These are phyloP conservation scores for Debaryomyces maramus DNA, from an alignment of 805 yeast species.

Conservation along the genomic window DNA sequence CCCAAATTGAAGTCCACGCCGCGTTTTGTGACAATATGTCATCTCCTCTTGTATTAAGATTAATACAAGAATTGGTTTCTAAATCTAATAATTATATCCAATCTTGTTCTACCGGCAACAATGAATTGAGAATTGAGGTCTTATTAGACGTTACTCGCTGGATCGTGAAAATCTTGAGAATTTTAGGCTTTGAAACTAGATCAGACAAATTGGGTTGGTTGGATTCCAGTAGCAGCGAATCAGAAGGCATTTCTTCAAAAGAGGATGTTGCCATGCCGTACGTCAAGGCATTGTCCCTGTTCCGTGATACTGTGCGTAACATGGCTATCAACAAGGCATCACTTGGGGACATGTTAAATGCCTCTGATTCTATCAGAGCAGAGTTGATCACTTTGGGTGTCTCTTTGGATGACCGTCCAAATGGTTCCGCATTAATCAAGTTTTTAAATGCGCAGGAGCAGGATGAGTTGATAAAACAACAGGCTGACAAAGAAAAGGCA, in stretches of 20 bases:
- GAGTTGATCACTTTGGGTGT: conserved; percentile 77
- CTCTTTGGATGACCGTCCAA: conserved; percentile 83
- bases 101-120: conserved; percentile 38
- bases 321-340: conserved; percentile 65
- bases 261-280: conserved; percentile 82
- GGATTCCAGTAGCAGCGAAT: conserved; percentile 27
- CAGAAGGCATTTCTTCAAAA: conserved; percentile 16
- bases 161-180: conserved; percentile 65
- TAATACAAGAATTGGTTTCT: conserved; percentile 66
- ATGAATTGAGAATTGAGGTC: conserved; percentile 61
- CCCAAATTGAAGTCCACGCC: conserved; percentile 63
- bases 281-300: conserved; percentile 70
- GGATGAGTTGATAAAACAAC: conserved; percentile 59
- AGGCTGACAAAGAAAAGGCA: conserved; percentile 59
- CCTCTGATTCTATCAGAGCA: conserved; percentile 71
- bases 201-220: conserved; percentile 81
- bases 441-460: conserved; percentile 71
- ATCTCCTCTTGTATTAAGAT: conserved; percentile 71
- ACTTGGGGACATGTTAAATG: conserved; percentile 53
- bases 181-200: conserved; percentile 77
- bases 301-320: conserved; percentile 79
- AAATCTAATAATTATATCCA: conserved; percentile 71
- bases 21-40: conserved; percentile 89
- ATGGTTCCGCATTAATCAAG: conserved; percentile 80
- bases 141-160: conserved; percentile 63